A percentile compares a stretch with the other conserved stretches of the same genome.
Conservation (phyloP, 1,284 basidiomycete genomes). For the Marasmius oreades region DNA sequence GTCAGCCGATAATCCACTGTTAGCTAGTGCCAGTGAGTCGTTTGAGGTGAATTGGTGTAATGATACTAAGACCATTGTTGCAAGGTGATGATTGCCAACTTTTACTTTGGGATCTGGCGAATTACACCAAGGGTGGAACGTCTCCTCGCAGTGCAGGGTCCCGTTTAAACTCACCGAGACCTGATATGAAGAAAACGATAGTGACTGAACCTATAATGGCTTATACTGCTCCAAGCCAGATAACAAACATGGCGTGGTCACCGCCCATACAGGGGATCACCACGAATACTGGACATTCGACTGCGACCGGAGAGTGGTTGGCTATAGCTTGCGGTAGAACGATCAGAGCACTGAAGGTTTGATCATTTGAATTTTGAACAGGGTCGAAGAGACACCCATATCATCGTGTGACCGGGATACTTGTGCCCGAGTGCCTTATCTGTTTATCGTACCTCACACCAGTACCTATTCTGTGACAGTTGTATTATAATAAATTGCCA, state of each 20-base stretch:
- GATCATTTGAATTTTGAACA: constrained; percentile 7
- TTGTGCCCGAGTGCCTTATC: too few species aligned
- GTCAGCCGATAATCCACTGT: constrained; percentile 72
- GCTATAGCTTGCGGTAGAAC: constrained; percentile 82
- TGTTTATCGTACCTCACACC: too few species aligned
- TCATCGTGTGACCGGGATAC: not conserved
- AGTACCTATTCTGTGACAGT: too few species aligned
- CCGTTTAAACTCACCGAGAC: constrained; percentile 67
- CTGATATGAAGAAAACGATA: constrained; percentile 71
- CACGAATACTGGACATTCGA: constrained; percentile 69
- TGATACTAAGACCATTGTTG: constrained; percentile 2
- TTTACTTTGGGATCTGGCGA: constrained; percentile 82
- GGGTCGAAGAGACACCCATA: not conserved
- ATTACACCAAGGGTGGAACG: constrained; percentile 55
- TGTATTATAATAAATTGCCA: too few species aligned
- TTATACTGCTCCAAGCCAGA: constrained; percentile 76
- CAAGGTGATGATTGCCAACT: constrained; percentile 90
- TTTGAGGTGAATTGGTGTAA: not conserved
- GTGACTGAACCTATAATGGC: constrained; percentile 78
- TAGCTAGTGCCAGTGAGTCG: constrained; percentile 76
- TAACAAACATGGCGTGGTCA: constrained; percentile 88
- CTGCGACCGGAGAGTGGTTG: constrained; percentile 84
- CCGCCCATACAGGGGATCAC: constrained; percentile 71
- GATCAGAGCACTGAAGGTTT: constrained; percentile 82
- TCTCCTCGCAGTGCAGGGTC: constrained; percentile 63